These are phyloP conservation scores for Alternaria rosae DNA, from an alignment of 2,329 filamentous ascomycete genomes.

Conservation along the genomic window DNA sequence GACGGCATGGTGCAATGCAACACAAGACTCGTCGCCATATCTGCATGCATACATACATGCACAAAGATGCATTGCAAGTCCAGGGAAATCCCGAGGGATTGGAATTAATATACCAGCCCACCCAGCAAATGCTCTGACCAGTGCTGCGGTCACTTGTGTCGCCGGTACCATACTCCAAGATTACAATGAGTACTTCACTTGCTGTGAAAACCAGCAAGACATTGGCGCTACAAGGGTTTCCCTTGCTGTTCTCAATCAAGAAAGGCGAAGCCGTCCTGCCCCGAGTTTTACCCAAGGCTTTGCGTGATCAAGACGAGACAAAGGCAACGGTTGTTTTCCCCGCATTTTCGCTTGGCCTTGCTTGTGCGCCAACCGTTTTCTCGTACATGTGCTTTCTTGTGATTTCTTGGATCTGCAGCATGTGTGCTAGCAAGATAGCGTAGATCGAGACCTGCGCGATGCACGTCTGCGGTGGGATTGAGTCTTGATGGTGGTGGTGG, in stretches of 20 bases:
- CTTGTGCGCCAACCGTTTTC: background rate
- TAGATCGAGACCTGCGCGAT: background rate
- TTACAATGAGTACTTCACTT: background rate
- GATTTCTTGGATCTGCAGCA: background rate
- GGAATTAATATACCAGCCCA: background rate
- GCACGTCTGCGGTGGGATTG: background rate
- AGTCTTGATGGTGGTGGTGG: background rate
- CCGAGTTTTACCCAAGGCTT: background rate
- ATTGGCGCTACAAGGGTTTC: background rate
- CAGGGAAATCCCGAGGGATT: background rate
- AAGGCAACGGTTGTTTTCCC: conserved; percentile 1
- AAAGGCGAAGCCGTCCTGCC: background rate
- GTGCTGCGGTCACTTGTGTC: background rate
- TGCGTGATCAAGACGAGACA: background rate
- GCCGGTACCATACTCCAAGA: background rate
- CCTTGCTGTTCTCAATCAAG: background rate
- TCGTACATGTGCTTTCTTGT: background rate
- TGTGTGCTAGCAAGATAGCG: background rate
- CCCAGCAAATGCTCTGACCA: background rate
- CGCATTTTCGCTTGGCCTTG: conserved; percentile 9
- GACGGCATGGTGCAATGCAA: background rate
- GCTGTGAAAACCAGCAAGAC: background rate
- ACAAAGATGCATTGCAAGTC: background rate
- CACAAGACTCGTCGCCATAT: background rate
- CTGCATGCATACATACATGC: background rate